Evolutionary conservation across 2,329 filamentous ascomycete genomes (phyloP).

Genomic region (Colletotrichum sansevieriae): DNA sequence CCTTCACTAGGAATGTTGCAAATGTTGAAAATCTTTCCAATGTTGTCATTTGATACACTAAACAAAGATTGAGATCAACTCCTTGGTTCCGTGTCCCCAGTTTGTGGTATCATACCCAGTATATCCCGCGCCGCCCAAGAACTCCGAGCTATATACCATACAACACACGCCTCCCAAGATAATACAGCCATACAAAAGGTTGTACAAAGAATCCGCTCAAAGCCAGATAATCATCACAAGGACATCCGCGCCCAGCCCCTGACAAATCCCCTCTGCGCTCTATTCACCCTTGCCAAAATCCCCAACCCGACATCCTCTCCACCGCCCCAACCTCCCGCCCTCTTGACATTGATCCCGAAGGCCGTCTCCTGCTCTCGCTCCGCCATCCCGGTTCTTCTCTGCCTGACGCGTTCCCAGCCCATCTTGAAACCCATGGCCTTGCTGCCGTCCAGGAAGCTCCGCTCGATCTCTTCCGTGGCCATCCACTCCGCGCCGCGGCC

Average conservation of each 20-base stretch:
- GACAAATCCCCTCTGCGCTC: slow-evolving; percentile 38
- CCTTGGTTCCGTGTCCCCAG: slow-evolving; percentile 20
- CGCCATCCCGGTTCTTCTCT: slow-evolving; percentile 28
- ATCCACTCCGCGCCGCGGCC: slow-evolving; percentile 47
- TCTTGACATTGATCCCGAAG: slow-evolving; percentile 40
- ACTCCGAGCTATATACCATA: slow-evolving; percentile 28
- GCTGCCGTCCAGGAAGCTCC: slow-evolving; percentile 44
- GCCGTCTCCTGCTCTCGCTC: slow-evolving; percentile 26
- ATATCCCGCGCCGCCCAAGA: slow-evolving; percentile 11
- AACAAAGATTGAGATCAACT: slow-evolving; percentile 23
- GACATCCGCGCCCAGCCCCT: slow-evolving; percentile 31
- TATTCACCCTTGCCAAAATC: slow-evolving; percentile 39
- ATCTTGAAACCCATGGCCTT: slow-evolving; percentile 46
- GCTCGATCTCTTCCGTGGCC: slow-evolving; percentile 40
- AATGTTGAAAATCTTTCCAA: background rate
- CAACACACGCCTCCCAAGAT: background rate
- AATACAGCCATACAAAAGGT: background rate
- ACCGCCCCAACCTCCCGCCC: slow-evolving; percentile 40
- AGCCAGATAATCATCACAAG: background rate
- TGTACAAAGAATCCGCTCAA: background rate
- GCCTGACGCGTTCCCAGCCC: slow-evolving; percentile 44
- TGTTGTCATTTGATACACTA: background rate
- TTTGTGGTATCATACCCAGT: slow-evolving; percentile 37
- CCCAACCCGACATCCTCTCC: slow-evolving; percentile 42
- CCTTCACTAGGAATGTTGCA: too few species aligned